Conservation (phyloP, 352 stramenopile species). For the Globisporangium ultimum region DNA sequence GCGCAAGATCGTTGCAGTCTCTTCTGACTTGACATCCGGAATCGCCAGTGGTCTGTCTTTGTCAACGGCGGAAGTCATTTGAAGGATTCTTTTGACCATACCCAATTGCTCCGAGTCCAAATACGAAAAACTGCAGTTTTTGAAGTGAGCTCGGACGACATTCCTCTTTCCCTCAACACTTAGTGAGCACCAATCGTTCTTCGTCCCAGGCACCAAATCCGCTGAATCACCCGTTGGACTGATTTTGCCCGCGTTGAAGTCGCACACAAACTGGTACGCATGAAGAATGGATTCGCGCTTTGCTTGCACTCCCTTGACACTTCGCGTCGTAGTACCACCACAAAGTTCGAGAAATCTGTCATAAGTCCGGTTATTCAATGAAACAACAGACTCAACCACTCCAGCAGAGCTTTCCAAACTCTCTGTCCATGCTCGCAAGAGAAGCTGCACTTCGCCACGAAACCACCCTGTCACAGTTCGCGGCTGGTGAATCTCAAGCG, state of each 20-base stretch:
- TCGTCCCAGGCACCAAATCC: background rate
- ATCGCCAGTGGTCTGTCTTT: too few species aligned
- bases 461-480: conserved; percentile 10
- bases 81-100: conserved; percentile 8
- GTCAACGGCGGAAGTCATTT: background rate
- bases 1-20: too few species aligned
- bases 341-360: conserved; percentile 14
- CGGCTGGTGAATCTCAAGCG: background rate
- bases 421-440: conserved; percentile 7
- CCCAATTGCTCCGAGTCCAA: conserved; percentile 7
- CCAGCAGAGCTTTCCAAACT: background rate
- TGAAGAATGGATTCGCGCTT: conserved; percentile 16
- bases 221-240: background rate
- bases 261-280: conserved; percentile 14
- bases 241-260: conserved; percentile 10
- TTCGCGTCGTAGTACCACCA: conserved; percentile 3
- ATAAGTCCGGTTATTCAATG: conserved; percentile 13
- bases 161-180: conserved; percentile 8
- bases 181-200: conserved; percentile 12
- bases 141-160: conserved; percentile 11
- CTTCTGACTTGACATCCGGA: too few species aligned
- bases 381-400: conserved; percentile 11
- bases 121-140: conserved; percentile 15
- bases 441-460: conserved; percentile 8
- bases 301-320: conserved; percentile 12